Percentiles rank a stretch among this genome's conserved stretches.
phyloP scores from a whole-genome alignment of 371 early-diverging fungal species.

The Mortierella polycephala region DNA sequence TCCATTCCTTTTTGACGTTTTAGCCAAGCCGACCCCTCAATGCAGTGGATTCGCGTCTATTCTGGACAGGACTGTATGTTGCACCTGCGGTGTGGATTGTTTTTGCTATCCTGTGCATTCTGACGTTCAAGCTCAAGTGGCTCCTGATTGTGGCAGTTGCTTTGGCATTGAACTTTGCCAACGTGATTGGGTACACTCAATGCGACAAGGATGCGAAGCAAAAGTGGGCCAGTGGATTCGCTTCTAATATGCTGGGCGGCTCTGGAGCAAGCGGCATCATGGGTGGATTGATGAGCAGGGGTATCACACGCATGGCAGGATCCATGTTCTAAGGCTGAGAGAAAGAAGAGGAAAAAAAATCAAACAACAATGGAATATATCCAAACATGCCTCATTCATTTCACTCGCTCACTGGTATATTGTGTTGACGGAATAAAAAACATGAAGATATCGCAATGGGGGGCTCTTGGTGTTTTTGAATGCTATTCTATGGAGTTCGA shows the following conservation, averaged over 20 bases:
- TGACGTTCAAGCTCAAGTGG: constrained; percentile 80
- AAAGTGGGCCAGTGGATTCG: constrained; percentile 65
- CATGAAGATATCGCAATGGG: too few relatives aligned
- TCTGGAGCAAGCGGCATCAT: constrained; percentile 34
- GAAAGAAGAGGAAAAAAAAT: neutral
- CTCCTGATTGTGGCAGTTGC: constrained; percentile 89
- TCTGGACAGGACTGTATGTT: constrained; percentile 92
- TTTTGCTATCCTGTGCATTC: constrained; percentile 80
- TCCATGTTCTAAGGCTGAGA: constrained; percentile 19
- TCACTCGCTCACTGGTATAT: neutral
- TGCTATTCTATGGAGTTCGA: too few relatives aligned
- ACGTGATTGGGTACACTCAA: constrained; percentile 93
- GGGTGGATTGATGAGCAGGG: constrained; percentile 52
- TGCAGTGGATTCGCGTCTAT: constrained; percentile 86
- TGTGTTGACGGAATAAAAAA: too few relatives aligned
- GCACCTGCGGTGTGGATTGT: constrained; percentile 89
- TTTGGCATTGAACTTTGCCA: constrained; percentile 84
- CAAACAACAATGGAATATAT: neutral
- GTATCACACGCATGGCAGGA: constrained; percentile 49
- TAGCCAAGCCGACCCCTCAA: constrained; percentile 81
- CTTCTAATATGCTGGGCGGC: constrained; percentile 49
- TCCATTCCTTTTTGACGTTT: constrained; percentile 2
- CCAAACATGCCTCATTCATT: neutral
- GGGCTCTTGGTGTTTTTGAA: too few relatives aligned
- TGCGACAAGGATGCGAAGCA: constrained; percentile 93